phyloP scores from a whole-genome alignment of 805 yeast species.

The Candida boleticola region DNA sequence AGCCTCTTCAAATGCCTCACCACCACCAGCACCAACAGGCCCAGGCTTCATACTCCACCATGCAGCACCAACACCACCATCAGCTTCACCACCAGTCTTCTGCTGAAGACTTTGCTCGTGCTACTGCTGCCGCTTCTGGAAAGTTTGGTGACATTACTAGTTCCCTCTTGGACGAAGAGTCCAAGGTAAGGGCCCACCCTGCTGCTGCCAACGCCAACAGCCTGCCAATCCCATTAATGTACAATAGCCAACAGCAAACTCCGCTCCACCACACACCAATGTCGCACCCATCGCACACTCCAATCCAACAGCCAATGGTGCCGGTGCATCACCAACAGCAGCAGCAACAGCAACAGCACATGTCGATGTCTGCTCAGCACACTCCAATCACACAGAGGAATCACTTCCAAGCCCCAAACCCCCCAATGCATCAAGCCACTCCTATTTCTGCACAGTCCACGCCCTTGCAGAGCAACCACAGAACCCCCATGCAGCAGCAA shows the following conservation, averaged over 20 bases:
- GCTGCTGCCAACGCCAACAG: background rate
- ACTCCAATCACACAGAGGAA: background rate
- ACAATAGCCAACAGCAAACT: background rate
- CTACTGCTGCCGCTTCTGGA: background rate
- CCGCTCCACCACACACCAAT: constrained; percentile 2
- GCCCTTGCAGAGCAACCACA: background rate
- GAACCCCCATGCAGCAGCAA: background rate
- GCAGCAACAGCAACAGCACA: background rate
- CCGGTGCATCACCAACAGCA: background rate
- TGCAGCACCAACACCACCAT: background rate
- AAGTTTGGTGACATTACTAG: too few species aligned
- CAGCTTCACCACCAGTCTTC: constrained; percentile 1
- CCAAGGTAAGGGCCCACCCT: background rate
- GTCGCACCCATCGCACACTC: constrained; percentile 2
- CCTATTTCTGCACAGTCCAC: background rate
- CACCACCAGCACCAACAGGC: background rate
- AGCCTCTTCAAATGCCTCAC: background rate
- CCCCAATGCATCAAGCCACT: background rate
- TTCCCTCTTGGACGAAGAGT: background rate
- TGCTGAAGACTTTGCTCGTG: constrained; percentile 2
- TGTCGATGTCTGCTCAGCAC: background rate
- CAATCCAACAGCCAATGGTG: constrained; percentile 2
- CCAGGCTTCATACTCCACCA: background rate
- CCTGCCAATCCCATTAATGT: constrained; percentile 2
- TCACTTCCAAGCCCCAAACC: background rate